Conservation (phyloP, 2,329 filamentous ascomycete genomes). For the Emmonsiellopsis sp. region DNA sequence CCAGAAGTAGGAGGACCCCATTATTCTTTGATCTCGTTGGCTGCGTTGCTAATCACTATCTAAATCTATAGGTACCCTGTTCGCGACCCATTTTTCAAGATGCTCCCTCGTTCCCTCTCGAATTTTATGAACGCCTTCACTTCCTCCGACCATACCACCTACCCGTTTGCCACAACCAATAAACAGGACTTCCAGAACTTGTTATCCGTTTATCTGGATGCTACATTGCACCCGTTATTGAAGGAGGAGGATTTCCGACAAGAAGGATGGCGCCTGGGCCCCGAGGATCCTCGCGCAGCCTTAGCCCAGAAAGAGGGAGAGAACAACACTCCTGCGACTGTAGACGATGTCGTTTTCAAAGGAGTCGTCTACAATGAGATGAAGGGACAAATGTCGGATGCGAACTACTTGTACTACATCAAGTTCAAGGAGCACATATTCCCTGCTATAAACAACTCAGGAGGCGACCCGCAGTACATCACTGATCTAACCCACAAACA, state of each 20-base stretch:
- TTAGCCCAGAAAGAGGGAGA: constrained; percentile 36
- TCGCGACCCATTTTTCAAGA: constrained; percentile 98
- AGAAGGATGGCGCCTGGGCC: constrained; percentile 93
- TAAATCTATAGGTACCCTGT: constrained; percentile 66
- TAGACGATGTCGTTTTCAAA: constrained; percentile 65
- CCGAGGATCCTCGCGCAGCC: constrained; percentile 67
- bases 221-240: constrained; percentile 79
- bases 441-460: constrained; percentile 90
- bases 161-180: constrained; percentile 96
- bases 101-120: constrained; percentile 94
- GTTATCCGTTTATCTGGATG: constrained; percentile 92
- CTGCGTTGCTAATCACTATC: constrained; percentile 11
- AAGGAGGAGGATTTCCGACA: constrained; percentile 90
- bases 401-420: constrained; percentile 92
- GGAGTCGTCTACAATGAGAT: constrained; percentile 99
- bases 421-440: constrained; percentile 91
- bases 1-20: constrained; percentile 57
- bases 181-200: constrained; percentile 90
- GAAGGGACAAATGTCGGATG: constrained; percentile 98
- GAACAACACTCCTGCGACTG: constrained; percentile 11
- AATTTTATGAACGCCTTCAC: constrained; percentile 99
- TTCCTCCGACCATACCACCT: constrained; percentile 90
- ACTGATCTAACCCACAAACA: constrained; percentile 91
- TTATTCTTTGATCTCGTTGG: neutral
- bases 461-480: constrained; percentile 91